phyloP scores from a whole-genome alignment of 768 basidiomycete species.

The Tylopilus intermedius region DNA sequence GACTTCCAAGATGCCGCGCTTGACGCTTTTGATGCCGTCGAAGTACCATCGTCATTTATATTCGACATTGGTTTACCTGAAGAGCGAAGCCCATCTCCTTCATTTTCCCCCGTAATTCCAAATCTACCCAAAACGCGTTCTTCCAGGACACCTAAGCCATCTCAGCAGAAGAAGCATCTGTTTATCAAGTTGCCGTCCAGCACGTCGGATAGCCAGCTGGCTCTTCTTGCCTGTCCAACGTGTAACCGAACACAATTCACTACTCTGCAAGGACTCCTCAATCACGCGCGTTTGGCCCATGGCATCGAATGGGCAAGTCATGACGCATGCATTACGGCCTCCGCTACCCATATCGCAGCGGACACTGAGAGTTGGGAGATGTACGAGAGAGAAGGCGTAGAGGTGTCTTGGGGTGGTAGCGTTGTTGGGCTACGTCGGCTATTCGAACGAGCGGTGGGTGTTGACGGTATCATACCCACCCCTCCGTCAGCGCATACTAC shows the following conservation, averaged over 20 bases:
- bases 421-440: slow-evolving; percentile 44
- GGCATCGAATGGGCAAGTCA: slow-evolving; percentile 45
- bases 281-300: slow-evolving; percentile 49
- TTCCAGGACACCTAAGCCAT: slow-evolving; percentile 24
- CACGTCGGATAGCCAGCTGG: slow-evolving; percentile 27
- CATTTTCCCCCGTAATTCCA: slow-evolving; percentile 15
- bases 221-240: slow-evolving; percentile 38
- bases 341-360: slow-evolving; percentile 34
- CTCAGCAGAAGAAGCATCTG: slow-evolving; percentile 34
- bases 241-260: slow-evolving; percentile 46
- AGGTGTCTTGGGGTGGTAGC: slow-evolving; percentile 29
- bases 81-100: slow-evolving; percentile 22
- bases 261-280: slow-evolving; percentile 48
- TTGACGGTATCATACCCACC: slow-evolving; percentile 20
- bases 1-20: slow-evolving; percentile 39
- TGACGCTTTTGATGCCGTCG: slow-evolving; percentile 39
- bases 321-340: slow-evolving; percentile 46
- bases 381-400: slow-evolving; percentile 37
- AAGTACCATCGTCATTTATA: slow-evolving; percentile 35
- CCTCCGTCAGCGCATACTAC: neutral
- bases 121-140: slow-evolving; percentile 24
- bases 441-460: slow-evolving; percentile 49
- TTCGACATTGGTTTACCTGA: slow-evolving; percentile 26
- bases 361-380: slow-evolving; percentile 33
- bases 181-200: slow-evolving; percentile 35